phyloP scores from a whole-genome alignment of 163 green algal species.

The Volvox carteri region DNA sequence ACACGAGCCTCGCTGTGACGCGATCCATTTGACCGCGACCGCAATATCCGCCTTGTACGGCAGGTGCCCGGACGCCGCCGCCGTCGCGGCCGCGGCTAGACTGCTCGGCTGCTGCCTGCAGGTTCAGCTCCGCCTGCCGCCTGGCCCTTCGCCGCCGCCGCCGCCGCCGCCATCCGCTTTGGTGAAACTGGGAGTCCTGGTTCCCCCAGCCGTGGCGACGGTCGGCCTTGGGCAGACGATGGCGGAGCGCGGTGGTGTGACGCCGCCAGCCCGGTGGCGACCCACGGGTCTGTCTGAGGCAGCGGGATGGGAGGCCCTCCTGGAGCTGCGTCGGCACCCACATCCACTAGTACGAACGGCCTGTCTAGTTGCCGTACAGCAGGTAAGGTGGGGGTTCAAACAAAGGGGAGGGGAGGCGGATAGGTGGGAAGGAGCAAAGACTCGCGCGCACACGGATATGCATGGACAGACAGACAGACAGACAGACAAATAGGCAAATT shows the following conservation, averaged over 20 bases:
- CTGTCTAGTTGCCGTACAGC: neutral
- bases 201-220: neutral
- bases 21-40: neutral
- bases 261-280: neutral
- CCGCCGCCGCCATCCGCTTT: neutral
- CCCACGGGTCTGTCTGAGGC: constrained; percentile 4
- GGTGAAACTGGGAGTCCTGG: neutral
- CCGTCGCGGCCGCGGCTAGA: constrained; percentile 13
- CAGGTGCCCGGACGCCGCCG: neutral
- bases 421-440: neutral
- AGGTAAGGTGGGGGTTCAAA: too few relatives aligned
- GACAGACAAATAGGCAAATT: too few relatives aligned
- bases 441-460: too few relatives aligned
- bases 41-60: neutral
- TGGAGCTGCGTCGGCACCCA: constrained; percentile 8
- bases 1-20: neutral
- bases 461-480: too few relatives aligned
- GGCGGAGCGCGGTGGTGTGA: neutral
- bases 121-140: constrained; percentile 19
- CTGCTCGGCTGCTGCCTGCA: constrained; percentile 38
- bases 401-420: neutral
- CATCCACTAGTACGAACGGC: constrained; percentile 19
- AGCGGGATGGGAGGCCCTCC: constrained; percentile 21
- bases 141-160: neutral
- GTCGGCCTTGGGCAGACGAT: neutral